Base-by-base conservation (phyloP, 1,139 yeast species). In the Hyphopichia buzzinii region DNA sequence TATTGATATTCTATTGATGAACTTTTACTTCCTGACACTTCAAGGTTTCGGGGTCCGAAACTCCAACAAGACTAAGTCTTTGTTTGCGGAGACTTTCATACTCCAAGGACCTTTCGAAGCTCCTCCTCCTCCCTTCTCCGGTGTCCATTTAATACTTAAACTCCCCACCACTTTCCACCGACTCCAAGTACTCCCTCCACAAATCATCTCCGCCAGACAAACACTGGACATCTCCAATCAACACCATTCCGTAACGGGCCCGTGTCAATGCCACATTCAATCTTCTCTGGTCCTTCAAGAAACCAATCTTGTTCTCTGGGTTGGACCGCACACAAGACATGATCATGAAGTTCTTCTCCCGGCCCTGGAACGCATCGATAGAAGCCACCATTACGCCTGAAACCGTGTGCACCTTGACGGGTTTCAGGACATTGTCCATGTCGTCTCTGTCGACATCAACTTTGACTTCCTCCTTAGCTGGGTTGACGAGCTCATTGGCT, bases 331-430 rank as follows among this genome's bases (percentile, higher is more conserved):
- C 85, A 55, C 84, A 77, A 1, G 83, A 77, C 59, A 79, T 77
- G 13, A 79, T 59, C 39, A 79, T 66, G 44, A 79, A 76, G 40
- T 75, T 68, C 54, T 77, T 78, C 47, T 79, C 85, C 49, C 83
- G 72, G 23, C 85, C 84, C 54, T 79, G 85, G 64, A 78, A 79
- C 0, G 84, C 83, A 54, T 79, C 84, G 32, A 79, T 74, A 0
- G 84, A 77, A 1, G 88, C 85, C 37, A 82, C 73, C 73, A 80
- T 77, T n/a, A 82, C 73, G 19, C 75, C 84, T 28, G 81, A 76
- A 35, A 82, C 79, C 26, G 74, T 71, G 49, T 81, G 82, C 40
- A 82, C 78, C 3, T 80, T 72, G 19, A 72, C 64, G 2, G 79
- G 77, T 43, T 73, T 74, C 1, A 74, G 62, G 33, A 67, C 76